phyloP scores from a whole-genome alignment of 306 rosid species.

The Vigna trinervia region DNA sequence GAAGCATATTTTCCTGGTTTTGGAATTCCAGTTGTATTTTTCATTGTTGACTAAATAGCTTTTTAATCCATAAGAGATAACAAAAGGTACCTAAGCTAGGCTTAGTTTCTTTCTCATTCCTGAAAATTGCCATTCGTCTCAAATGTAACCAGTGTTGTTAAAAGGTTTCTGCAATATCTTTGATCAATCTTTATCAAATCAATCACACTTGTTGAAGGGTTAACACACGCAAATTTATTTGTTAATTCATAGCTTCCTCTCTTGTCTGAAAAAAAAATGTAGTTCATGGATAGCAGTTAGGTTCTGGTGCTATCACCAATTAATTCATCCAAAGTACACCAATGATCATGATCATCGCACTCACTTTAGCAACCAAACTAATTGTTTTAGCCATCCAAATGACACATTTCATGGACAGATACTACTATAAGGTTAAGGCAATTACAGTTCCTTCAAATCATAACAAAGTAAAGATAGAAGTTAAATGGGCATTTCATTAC shows the following conservation, averaged over 20 bases:
- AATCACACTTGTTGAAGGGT: not conserved
- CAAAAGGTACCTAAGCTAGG: slow-evolving; percentile 13
- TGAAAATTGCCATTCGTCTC: slow-evolving; percentile 5
- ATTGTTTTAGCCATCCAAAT: slow-evolving; percentile 8
- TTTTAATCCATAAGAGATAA: not conserved
- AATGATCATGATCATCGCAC: not conserved
- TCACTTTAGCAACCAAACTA: not conserved
- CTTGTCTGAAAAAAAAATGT: not conserved
- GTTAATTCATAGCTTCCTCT: slow-evolving; percentile 2
- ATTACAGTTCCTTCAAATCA: slow-evolving; percentile 26
- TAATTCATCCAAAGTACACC: not conserved
- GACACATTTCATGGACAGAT: not conserved
- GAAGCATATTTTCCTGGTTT: slow-evolving; percentile 5
- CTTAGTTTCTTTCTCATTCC: not conserved
- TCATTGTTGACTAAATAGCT: slow-evolving; percentile 14
- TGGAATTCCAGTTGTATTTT: not conserved
- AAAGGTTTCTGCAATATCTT: not conserved
- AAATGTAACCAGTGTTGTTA: slow-evolving; percentile 7
- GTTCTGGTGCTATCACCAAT: slow-evolving; percentile 3
- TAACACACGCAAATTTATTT: slow-evolving; percentile 19
- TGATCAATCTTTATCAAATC: slow-evolving; percentile 11
- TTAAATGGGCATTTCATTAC: slow-evolving; percentile 22
- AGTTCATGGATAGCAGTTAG: not conserved
- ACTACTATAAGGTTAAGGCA: not conserved
- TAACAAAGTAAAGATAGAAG: not conserved